phyloP scores from a whole-genome alignment of 176 grass and related monocot genomes.

The Eleusine coracana region DNA sequence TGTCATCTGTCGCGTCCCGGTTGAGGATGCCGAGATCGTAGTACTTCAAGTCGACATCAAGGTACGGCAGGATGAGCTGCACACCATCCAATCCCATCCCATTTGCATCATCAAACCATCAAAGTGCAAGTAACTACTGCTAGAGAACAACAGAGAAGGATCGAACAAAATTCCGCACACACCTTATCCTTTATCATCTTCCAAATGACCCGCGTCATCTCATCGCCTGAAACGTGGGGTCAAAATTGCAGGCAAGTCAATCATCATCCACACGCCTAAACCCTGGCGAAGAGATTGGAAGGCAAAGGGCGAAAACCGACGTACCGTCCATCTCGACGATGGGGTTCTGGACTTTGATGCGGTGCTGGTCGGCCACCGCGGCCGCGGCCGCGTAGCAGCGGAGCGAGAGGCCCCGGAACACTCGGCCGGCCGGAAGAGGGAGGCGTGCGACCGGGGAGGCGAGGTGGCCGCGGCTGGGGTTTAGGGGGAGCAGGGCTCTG shows the following conservation, averaged over 20 bases:
- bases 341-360: constrained; percentile 84
- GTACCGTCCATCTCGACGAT: constrained; percentile 99
- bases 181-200: constrained; percentile 97
- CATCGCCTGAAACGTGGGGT: constrained; percentile 64
- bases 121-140: not conserved
- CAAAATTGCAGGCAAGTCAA: not conserved
- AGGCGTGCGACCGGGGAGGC: constrained; percentile 28
- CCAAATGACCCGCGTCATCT: constrained; percentile 98
- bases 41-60: constrained; percentile 93
- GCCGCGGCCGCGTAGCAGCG: constrained; percentile 64
- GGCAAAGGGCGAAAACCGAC: not conserved
- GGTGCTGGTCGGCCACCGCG: constrained; percentile 47
- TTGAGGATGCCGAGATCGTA: constrained; percentile 91
- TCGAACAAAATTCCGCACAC: not conserved
- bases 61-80: constrained; percentile 88
- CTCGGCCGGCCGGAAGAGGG: not conserved
- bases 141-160: not conserved
- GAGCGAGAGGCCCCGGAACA: constrained; percentile 45
- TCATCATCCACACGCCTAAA: not conserved
- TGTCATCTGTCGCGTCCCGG: constrained; percentile 84
- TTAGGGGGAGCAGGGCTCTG: constrained; percentile 47
- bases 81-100: constrained; percentile 1
- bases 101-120: not conserved
- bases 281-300: not conserved
- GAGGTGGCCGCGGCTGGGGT: constrained; percentile 23